These are phyloP conservation scores for Lactarius tabidus DNA, from an alignment of 768 basidiomycete species.

Conservation along the genomic window DNA sequence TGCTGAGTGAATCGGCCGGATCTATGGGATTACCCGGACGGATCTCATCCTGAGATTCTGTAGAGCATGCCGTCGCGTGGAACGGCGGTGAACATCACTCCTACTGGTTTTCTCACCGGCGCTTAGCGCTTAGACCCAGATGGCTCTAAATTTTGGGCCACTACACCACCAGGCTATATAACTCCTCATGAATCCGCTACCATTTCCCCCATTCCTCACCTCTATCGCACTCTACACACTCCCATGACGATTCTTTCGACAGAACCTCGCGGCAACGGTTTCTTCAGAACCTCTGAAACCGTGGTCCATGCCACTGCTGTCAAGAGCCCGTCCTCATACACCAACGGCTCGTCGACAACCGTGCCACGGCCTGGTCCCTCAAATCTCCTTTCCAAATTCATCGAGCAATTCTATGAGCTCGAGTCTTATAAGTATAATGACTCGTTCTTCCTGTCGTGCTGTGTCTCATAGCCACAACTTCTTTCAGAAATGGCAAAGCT, in stretches of 20 bases:
- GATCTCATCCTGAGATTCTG: background rate
- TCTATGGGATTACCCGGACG: background rate
- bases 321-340: background rate
- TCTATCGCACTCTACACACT: background rate
- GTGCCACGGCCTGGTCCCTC: constrained; percentile 7
- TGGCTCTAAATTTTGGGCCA: too few relatives aligned
- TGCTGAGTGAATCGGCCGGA: background rate
- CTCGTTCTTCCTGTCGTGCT: background rate
- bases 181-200: background rate
- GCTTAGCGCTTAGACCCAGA: too few relatives aligned
- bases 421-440: constrained; percentile 55
- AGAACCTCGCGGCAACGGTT: constrained; percentile 18
- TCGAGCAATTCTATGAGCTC: constrained; percentile 58
- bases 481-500: constrained; percentile 52
- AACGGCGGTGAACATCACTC: background rate
- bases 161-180: constrained; percentile 7
- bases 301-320: background rate
- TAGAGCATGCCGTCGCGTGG: background rate
- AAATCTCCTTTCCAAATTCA: constrained; percentile 51
- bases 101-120: too few relatives aligned
- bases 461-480: constrained; percentile 13
- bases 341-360: background rate
- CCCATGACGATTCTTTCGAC: constrained; percentile 23
- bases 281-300: background rate
- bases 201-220: background rate